Evolutionary conservation across 2,329 filamentous ascomycete species (phyloP).

Genomic region (Neonectria punicea): DNA sequence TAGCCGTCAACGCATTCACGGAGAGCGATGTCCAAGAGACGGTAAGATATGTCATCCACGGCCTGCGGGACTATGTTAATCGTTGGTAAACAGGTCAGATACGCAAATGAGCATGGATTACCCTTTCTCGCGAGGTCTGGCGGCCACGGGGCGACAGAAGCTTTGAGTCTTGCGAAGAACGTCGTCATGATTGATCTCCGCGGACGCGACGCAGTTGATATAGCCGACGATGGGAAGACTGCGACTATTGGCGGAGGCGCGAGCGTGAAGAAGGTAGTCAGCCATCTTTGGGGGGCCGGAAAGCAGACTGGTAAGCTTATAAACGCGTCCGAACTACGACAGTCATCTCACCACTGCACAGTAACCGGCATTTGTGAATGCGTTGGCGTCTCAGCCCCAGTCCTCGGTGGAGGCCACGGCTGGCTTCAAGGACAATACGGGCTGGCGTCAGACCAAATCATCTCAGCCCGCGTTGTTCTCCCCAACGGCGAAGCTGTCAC

Average conservation of each 20-base stretch:
- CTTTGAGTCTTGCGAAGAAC: conserved; percentile 24
- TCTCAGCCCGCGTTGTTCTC: conserved; percentile 23
- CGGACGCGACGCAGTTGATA: background rate
- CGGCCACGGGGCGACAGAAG: conserved; percentile 28
- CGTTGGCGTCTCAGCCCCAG: background rate
- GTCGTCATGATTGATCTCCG: conserved; percentile 24
- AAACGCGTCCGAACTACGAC: too few relatives aligned
- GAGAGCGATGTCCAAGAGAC: conserved; percentile 33
- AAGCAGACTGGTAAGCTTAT: conserved; percentile 29
- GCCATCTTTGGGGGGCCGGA: conserved; percentile 14
- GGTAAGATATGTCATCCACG: background rate
- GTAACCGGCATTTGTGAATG: conserved; percentile 11
- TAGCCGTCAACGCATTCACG: conserved; percentile 13
- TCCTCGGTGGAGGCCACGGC: conserved; percentile 29
- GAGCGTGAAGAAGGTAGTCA: conserved; percentile 21
- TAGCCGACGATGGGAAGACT: conserved; percentile 6
- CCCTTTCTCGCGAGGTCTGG: conserved; percentile 30
- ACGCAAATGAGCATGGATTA: conserved; percentile 19
- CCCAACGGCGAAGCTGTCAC: conserved; percentile 23
- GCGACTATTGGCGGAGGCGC: conserved; percentile 22
- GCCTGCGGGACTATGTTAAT: background rate
- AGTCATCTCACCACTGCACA: background rate
- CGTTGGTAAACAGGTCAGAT: conserved; percentile 10
- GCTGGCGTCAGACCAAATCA: conserved; percentile 24
- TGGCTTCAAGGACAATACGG: conserved; percentile 32